These are phyloP conservation scores for Lignosus rhinocerotis DNA, from an alignment of 1,284 basidiomycete species.

Conservation along the genomic window DNA sequence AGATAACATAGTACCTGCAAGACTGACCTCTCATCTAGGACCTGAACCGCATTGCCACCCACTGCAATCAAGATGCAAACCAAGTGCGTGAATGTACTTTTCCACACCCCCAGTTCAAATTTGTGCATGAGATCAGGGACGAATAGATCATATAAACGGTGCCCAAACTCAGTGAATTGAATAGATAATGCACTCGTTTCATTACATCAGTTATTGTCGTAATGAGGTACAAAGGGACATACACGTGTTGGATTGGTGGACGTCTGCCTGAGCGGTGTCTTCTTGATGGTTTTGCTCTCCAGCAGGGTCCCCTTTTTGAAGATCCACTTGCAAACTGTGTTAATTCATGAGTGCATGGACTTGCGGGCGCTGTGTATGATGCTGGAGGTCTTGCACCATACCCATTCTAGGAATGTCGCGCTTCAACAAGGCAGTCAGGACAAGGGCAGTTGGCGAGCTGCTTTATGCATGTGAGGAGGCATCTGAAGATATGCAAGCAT, in stretches of 20 bases:
- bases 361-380: neutral
- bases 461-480: conserved; percentile 14
- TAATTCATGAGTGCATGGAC: neutral
- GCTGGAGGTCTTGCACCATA: neutral
- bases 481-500: neutral
- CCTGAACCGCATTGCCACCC: neutral
- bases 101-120: conserved; percentile 40
- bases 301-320: conserved; percentile 8
- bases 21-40: neutral
- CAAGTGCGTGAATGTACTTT: conserved; percentile 15
- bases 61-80: neutral
- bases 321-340: conserved; percentile 9
- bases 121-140: conserved; percentile 40
- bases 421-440: conserved; percentile 32
- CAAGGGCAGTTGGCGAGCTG: conserved; percentile 27
- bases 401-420: neutral
- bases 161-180: neutral
- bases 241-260: conserved; percentile 3
- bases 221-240: neutral
- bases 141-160: conserved; percentile 32
- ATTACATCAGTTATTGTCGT: no score
- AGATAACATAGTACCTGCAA: neutral
- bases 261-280: conserved; percentile 10
- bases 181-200: conserved; percentile 34
- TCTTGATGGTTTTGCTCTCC: conserved; percentile 1